Base-by-base conservation (phyloP, 495 filamentous ascomycete genomes). In the Pseudomonodictys pantanalensis region DNA sequence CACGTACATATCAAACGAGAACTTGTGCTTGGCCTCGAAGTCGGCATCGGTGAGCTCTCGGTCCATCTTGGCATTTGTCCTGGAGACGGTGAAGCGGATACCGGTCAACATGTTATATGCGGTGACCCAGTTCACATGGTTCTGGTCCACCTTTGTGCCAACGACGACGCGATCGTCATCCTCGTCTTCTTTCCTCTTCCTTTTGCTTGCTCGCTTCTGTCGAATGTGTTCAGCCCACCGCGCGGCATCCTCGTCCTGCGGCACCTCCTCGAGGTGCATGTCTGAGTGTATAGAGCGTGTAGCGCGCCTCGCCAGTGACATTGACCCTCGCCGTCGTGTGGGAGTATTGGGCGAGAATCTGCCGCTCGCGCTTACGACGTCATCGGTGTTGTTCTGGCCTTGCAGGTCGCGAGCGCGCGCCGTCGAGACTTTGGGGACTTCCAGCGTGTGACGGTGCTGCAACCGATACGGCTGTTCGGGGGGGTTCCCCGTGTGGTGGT, bases 81-180 rank as follows among this genome's bases (percentile, higher is more conserved):
- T 82, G 56, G 92, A 97, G 4, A 99, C 95, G 23, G 89, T 88
- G 64, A 99, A 97, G 41, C 93, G 90, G 66, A 99, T 99, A 52
- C 93, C 93, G 2, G 93, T 97, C 75, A 99, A 82, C 93, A 99
- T 99, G 74, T 99, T 97, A 74, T 99, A 99, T 30, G 95, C 92
- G 6, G 90, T 97, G 18, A 96, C 90, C 86, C 90, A 99, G 73
- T 99, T 99, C 46, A 89, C 90, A 71, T 99, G 93, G 66, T 89
- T 88, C 75, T 96, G 91, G 71, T 97, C 93, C 32, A 99, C 93
- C 74, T 96, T 97, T 22, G 91, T 97, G 46, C 93, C 93, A n/a
- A 99, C 91, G 39, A 83, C 72, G 50, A 96, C 91, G 53, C 90
- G 81, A 62, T 97, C 93, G 64, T 97, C 95, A 58, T 96, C 89